These are phyloP conservation scores for Alternaria ventricosa DNA, from an alignment of 2,329 filamentous ascomycete genomes.

Conservation along the genomic window DNA sequence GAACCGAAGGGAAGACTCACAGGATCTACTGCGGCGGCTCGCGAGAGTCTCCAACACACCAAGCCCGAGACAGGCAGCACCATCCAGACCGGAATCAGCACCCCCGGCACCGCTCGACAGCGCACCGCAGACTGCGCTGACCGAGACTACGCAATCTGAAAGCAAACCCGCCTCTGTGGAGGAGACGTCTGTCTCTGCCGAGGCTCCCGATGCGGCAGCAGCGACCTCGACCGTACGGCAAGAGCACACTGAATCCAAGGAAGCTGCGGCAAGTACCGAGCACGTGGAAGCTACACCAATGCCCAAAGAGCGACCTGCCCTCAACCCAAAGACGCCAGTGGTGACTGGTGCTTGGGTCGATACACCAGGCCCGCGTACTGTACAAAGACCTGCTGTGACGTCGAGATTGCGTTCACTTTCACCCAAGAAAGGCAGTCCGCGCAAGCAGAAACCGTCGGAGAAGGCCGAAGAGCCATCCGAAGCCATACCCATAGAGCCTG, in stretches of 20 bases:
- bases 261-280: constrained; percentile 2
- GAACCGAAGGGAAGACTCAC: constrained; percentile 52
- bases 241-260: constrained; percentile 12
- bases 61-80: constrained; percentile 45
- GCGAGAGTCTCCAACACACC: constrained; percentile 57
- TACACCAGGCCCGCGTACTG: constrained; percentile 49
- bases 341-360: constrained; percentile 59
- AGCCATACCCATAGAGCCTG: background rate
- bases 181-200: constrained; percentile 3
- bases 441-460: constrained; percentile 17
- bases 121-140: constrained; percentile 19
- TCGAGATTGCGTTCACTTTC: constrained; percentile 21
- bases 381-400: constrained; percentile 15
- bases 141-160: background rate
- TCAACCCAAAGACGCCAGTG: constrained; percentile 51
- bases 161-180: background rate
- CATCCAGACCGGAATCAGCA: constrained; percentile 31
- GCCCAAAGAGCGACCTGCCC: constrained; percentile 26
- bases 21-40: constrained; percentile 54
- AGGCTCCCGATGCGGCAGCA: background rate
- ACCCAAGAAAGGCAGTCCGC: constrained; percentile 23
- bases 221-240: background rate
- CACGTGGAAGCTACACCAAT: constrained; percentile 38
- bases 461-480: constrained; percentile 10
- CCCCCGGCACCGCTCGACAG: constrained; percentile 19